Evolutionary conservation across 192 early-diverging fungal genomes (phyloP), one percentile per base, ranked within the genome.

Genomic region (Coemansia sp.): DNA sequence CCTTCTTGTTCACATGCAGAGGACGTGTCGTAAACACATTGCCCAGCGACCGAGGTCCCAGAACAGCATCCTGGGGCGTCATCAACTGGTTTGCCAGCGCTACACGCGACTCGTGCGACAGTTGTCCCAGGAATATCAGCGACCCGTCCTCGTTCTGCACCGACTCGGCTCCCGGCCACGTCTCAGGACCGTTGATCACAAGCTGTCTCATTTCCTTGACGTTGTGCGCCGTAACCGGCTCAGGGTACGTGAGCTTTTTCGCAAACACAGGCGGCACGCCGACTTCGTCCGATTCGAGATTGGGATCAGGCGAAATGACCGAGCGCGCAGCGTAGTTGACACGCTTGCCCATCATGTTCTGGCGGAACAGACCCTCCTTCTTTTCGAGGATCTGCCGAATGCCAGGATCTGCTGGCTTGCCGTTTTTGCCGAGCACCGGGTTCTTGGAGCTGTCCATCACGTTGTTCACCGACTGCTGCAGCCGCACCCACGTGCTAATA

Each of bases 281-380:
- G 55, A 99, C 95, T 82, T 99, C 97, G 69, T 88, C 90, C 3
- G 96, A 97, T 65, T 99, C 97, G 54, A 99, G 91, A 68, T 96
- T 94, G 9, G 94, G 94, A 73, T 99, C 97, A 11, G 97, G 97
- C 59, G 90, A 92, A 72, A 99, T 99, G 56, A 99, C 97, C 49
- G 90, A 92, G 54, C 97, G 90, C 8, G 96, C 97, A 3, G 97
- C 94, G 71, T 90, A 98, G 85, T 99, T 99, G 81, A 99, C 97
- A 68, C 97, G 91, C 83, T 99, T 99, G 57, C 97, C 97, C 97
- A 99, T 99, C 95, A 99, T 97, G 78, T 99, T 95, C 84, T 94
- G 97, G 54, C 97, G 86, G 84, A 99, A 98, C 55, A 99, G 81
- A 65, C 97, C 97, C 71, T 98, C 94, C 85, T 99, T 99, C 89